Conservation (phyloP, 1,284 basidiomycete genomes). For the Moniliella sp. region DNA sequence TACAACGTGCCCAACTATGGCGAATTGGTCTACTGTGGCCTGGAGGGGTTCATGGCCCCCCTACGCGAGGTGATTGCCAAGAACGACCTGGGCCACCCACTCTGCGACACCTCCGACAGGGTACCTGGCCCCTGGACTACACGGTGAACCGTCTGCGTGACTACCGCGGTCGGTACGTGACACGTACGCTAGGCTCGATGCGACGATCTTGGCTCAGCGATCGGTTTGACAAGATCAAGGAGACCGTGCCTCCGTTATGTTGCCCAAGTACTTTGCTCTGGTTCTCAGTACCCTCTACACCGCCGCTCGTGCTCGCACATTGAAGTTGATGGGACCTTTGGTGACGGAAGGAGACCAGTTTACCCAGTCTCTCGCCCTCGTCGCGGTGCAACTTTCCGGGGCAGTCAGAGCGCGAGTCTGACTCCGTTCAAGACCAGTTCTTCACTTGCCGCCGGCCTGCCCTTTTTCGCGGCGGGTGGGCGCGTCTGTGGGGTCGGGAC, state of each 20-base stretch:
- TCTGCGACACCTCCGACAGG: conserved; percentile 22
- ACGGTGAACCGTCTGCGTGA: conserved; percentile 42
- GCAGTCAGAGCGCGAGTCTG: conserved; percentile 22
- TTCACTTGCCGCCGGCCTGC: conserved; percentile 25
- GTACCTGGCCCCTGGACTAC: conserved; percentile 24
- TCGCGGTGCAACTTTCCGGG: conserved; percentile 25
- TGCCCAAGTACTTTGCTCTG: conserved; percentile 26
- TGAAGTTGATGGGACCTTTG: conserved; percentile 16
- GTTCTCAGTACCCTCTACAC: conserved; percentile 17
- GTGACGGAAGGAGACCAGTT: conserved; percentile 20
- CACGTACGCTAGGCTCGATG: not conserved
- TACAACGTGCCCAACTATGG: conserved; percentile 12
- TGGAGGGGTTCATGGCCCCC: conserved; percentile 21
- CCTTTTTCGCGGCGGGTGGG: conserved; percentile 27
- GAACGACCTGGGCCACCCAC: conserved; percentile 23
- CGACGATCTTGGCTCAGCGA: conserved; percentile 10
- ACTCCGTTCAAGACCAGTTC: conserved; percentile 22
- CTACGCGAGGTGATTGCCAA: conserved; percentile 11
- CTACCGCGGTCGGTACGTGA: too few species aligned
- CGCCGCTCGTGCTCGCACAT: conserved; percentile 12
- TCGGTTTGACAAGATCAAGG: conserved; percentile 18
- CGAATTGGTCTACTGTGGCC: conserved; percentile 18
- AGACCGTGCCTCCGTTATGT: conserved; percentile 19
- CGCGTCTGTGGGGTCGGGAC: conserved; percentile 22
- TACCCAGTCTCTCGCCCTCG: conserved; percentile 16